Evolutionary conservation across 805 yeast species (phyloP), one percentile per base, ranked within the genome.

Genomic region (Sugiyamaella boreocaroliniensis): DNA sequence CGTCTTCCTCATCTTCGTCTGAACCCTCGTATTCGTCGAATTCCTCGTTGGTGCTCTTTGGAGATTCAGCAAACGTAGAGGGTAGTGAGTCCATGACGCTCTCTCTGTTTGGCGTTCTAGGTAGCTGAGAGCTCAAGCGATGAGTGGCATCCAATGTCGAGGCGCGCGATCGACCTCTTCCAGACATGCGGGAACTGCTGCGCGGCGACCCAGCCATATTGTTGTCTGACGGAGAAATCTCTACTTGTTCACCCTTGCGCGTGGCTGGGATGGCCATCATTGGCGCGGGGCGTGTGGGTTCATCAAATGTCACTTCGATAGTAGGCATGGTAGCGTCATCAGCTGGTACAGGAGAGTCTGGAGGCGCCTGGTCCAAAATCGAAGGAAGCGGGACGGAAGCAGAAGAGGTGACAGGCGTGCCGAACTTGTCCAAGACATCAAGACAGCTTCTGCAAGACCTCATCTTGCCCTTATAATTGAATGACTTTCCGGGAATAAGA

Each of bases 211-310:
- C 29, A 19, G 34, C 45, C 14, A 15, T 16, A 20, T 22, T 45
- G 40, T 22, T 26, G 14, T 51, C 49, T 11, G 12, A n/a, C 3
- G 48, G 43, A 29, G 54, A 84, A 26, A 87, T 86, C 62, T 86
- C 93, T 1, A 86, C 79, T 0, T 92, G 79, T 59, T 83, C 93
- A 6, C 95, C 95, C 40, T 80, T 78, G 58, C 89, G 69, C 0
- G 92, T 85, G 0, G 93, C 86, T 0, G 95, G 90, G 48, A 87
- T 86, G 0, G 95, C 86, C 83, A 86, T 79, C 62, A 70, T 77
- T n/a, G 85, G 85, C 1, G 83, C 80, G 0, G 84, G 84, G 48
- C 66, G 67, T 4, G 54, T 43, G 2, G 74, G 67, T 32, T 70
- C 73, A 47, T 70, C 64, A 16, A 62, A 49, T 16, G 68, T 40